phyloP scores from a whole-genome alignment of 2,329 filamentous ascomycete species.

The Capronia americana region DNA sequence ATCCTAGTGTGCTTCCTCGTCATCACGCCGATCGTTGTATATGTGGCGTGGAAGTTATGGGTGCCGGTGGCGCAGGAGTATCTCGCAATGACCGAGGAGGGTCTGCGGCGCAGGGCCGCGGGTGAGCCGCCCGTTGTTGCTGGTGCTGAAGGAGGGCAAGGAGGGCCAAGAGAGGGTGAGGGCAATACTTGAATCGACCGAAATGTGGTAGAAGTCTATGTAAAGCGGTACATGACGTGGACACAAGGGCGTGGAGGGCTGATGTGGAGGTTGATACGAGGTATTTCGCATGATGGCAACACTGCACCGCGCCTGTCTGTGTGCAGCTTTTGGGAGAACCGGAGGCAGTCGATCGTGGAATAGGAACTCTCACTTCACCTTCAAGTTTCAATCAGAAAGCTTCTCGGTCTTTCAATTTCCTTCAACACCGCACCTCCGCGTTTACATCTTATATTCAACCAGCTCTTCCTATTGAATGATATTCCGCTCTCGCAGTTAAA shows the following conservation, averaged over 20 bases:
- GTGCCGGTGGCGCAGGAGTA: constrained; percentile 36
- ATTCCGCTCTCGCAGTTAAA: neutral
- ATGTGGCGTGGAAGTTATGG: constrained; percentile 38
- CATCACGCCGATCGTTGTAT: constrained; percentile 37
- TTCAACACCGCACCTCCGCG: neutral
- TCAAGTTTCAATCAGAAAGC: neutral
- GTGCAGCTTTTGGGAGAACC: neutral
- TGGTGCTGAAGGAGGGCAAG: constrained; percentile 1
- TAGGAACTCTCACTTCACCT: neutral
- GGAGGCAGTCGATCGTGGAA: neutral
- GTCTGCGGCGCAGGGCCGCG: constrained; percentile 30
- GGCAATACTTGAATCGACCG: neutral
- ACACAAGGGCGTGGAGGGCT: neutral
- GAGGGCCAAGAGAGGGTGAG: neutral
- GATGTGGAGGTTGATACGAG: constrained; percentile 32
- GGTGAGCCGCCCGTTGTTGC: constrained; percentile 16
- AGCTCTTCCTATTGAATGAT: neutral
- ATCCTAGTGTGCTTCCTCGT: constrained; percentile 41
- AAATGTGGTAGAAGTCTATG: neutral
- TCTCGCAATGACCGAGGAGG: constrained; percentile 36
- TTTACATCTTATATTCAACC: neutral
- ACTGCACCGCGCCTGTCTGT: neutral
- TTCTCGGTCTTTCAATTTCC: neutral
- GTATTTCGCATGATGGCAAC: neutral
- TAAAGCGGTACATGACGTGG: neutral